Base-by-base conservation (phyloP, 2,329 filamentous ascomycete genomes). In the Colletotrichum scovillei region DNA sequence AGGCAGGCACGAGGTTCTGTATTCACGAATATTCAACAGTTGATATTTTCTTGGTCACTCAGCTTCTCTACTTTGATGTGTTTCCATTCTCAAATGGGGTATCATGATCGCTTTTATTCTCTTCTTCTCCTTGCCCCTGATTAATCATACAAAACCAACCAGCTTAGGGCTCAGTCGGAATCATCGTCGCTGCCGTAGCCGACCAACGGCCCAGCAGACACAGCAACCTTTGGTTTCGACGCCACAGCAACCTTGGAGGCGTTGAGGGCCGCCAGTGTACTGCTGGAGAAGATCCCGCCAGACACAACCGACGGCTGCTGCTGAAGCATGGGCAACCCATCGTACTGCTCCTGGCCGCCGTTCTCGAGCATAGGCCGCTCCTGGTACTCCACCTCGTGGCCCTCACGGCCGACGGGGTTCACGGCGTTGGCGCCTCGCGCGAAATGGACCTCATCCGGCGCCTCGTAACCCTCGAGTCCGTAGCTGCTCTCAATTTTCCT, bases 381-480 rank as follows among this genome's bases (percentile, higher is more conserved):
- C 77, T 93, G 87, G 60, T 91, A 86, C 78, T 93, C 91, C 32
- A 92, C 81, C 75, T 93, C 92, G 70, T 90, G 87, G 0, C 91
- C 91, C 60, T 89, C 82, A 49, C 89, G 83, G 1, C 89, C 90
- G 3, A 85, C 79, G 0, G 89, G 89, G 77, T 92, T 92, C 35
- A 92, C 89, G 0, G 90, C 90, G 75, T 92, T 91, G 76, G 91
- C 90, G 46, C 95, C 94, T 59, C 94, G 89, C 0, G 95, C 94
- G 83, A 95, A 98, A 89, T 97, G 97, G 30, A 99, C 92, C 75
- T 97, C 93, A 80, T 99, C 97, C 0, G 96, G 95, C 1, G 95
- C 95, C 79, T 98, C 94, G 81, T 98, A 98, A 1, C 95, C 96
- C 67, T 96, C 90, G 58, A 99, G 83, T 0, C 95, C 96, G 80